Conservation (phyloP, 805 yeast genomes). For the Metschnikowia noctiluminum region DNA sequence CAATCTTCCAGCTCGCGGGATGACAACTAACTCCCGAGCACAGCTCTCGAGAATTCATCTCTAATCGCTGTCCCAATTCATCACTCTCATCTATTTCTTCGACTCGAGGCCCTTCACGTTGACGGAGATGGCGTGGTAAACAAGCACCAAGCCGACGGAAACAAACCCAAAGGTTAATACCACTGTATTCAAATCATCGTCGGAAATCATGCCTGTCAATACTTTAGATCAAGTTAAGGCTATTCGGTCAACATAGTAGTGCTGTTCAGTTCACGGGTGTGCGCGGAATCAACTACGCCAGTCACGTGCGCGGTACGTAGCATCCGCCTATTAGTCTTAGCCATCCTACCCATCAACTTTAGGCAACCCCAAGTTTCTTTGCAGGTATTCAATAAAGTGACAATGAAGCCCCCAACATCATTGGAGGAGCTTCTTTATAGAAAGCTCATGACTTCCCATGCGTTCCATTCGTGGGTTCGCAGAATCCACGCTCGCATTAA, state of each 20-base stretch:
- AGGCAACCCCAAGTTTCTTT: too few species aligned
- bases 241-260: background rate
- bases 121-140: constrained; percentile 65
- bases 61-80: background rate
- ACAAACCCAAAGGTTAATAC: constrained; percentile 72
- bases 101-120: constrained; percentile 29
- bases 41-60: background rate
- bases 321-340: too few species aligned
- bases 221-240: too few species aligned
- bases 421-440: constrained; percentile 26
- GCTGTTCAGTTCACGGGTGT: constrained; percentile 1
- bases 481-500: constrained; percentile 62
- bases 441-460: constrained; percentile 51
- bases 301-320: constrained; percentile 5
- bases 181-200: constrained; percentile 69
- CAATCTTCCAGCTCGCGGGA: too few species aligned
- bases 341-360: too few species aligned
- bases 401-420: constrained; percentile 11
- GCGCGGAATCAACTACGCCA: background rate
- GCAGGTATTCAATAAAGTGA: background rate
- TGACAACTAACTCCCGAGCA: too few species aligned
- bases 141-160: constrained; percentile 65
- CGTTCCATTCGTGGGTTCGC: constrained; percentile 62
- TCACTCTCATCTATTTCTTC: background rate
- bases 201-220: constrained; percentile 58